Evolutionary conservation across 139 green algal species (phyloP), one percentile per base, ranked within the genome.

Genomic region (Picocystis salinarum): DNA sequence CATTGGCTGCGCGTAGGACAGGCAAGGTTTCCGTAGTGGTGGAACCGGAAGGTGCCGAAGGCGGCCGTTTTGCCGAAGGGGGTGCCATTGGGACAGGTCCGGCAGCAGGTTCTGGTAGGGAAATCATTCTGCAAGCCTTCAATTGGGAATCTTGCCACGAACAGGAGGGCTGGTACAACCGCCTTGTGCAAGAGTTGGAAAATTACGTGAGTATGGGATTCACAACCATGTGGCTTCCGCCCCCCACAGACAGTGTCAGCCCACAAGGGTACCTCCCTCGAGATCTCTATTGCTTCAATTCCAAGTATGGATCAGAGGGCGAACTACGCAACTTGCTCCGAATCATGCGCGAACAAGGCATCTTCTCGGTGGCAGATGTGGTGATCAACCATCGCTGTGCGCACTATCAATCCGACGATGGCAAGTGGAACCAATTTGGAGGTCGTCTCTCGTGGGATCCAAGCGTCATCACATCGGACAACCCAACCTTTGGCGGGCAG

Each of bases 121-220:
- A 95, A 64, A 81, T 95, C 66, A 75, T 95, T 45, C 60, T 95
- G 46, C 83, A 92, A 64, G 66, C 69, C 40, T 93, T 94, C 69
- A 93, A 95, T 64, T 95, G 85, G 83, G 83, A 93, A 60, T 77
- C 58, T 6, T 70, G 70, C 52, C 74, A n/a, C n/a, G n/a, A n/a
- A n/a, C n/a, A 79, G 54, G 57, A 76, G 30, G 5, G 41, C 34
- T 79, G 69, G 69, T 75, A 73, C 50, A 59, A 64, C 25, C 46
- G 63, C 33, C 40, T 74, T 44, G 47, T 46, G 12, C 39, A 17
- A 1, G 26, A 50, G 7, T 30, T 34, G 19, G 53, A 28, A 26
- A 49, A 4, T 34, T 5, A 13, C 1, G 27, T 1, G 30, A 26
- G 5, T 27, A 51, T 59, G 24, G 87, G 87, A 34, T 82, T 95